Conservation (phyloP, 2,329 filamentous ascomycete genomes). For the Alternaria longipes region DNA sequence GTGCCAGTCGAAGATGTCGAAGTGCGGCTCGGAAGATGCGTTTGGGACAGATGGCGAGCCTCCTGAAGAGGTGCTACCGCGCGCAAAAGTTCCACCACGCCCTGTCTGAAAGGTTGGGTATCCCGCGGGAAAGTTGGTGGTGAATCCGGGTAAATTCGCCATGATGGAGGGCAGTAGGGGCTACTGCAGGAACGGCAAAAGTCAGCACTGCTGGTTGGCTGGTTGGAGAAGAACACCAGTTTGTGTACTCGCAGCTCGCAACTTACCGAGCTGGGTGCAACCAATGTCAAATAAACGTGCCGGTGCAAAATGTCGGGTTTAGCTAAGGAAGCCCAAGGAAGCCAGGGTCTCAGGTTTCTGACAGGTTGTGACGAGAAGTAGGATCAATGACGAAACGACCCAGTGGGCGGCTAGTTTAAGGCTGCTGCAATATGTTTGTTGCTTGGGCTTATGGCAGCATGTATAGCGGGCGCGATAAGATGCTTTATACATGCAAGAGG, state of each 20-base stretch:
- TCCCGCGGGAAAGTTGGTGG: constrained; percentile 44
- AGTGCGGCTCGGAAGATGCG: constrained; percentile 50
- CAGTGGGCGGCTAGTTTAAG: constrained; percentile 14
- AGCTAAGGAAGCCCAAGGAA: constrained; percentile 4
- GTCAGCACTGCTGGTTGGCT: constrained; percentile 31
- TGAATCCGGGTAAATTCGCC: constrained; percentile 42
- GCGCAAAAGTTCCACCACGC: constrained; percentile 39
- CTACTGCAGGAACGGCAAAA: constrained; percentile 42
- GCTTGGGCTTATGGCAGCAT: constrained; percentile 25
- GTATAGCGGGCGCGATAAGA: constrained; percentile 25
- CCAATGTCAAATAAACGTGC: constrained; percentile 14
- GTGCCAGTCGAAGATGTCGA: constrained; percentile 93
- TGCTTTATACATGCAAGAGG: constrained; percentile 39
- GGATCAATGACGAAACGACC: constrained; percentile 32
- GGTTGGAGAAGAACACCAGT: constrained; percentile 26
- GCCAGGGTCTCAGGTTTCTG: constrained; percentile 26
- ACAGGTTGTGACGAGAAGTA: constrained; percentile 19
- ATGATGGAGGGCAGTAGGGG: constrained; percentile 26
- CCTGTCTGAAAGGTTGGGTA: constrained; percentile 41
- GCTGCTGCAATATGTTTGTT: constrained; percentile 26
- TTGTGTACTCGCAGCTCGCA: constrained; percentile 23
- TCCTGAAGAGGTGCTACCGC: constrained; percentile 35
- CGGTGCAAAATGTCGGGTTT: constrained; percentile 11
- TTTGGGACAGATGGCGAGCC: constrained; percentile 36
- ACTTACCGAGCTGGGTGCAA: constrained; percentile 33